These are phyloP conservation scores for Protomyces pachydermus DNA, from an alignment of 1,139 yeast genomes.

Conservation along the genomic window DNA sequence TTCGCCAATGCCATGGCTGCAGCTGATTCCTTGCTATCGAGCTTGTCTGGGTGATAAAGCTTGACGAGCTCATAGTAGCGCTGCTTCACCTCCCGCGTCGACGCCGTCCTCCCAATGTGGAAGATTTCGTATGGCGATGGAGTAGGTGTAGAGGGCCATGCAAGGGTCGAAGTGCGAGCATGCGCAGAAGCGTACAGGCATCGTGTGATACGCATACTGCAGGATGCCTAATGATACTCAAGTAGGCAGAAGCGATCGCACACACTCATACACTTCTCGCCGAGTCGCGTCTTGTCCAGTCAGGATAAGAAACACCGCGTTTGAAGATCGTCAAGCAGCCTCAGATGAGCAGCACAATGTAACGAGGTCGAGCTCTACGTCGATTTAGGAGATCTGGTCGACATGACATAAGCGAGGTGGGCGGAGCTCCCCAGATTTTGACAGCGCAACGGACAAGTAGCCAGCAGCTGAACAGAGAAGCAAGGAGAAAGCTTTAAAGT, in stretches of 20 bases:
- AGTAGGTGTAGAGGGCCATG: constrained; percentile 8
- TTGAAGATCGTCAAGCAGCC: too few relatives aligned
- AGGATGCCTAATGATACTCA: too few relatives aligned
- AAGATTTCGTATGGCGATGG: constrained; percentile 68
- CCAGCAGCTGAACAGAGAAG: too few relatives aligned
- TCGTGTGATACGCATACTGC: background rate
- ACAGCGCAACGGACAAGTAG: too few relatives aligned
- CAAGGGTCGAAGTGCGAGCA: background rate
- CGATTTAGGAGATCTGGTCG: background rate
- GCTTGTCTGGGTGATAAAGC: constrained; percentile 75
- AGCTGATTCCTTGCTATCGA: constrained; percentile 6
- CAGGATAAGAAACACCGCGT: too few relatives aligned
- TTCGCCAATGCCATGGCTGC: constrained; percentile 32
- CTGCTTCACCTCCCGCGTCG: constrained; percentile 47
- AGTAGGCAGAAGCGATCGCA: too few relatives aligned
- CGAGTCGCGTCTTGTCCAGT: too few relatives aligned
- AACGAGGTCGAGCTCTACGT: too few relatives aligned
- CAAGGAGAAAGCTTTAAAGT: too few relatives aligned
- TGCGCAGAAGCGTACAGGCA: background rate
- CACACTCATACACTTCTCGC: too few relatives aligned
- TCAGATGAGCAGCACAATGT: too few relatives aligned
- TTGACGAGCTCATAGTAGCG: constrained; percentile 65
- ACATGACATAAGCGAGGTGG: background rate
- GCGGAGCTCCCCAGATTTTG: too few relatives aligned
- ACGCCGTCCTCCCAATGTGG: constrained; percentile 44